phyloP scores from a whole-genome alignment of 2,329 filamentous ascomycete genomes.

The Xylaria sp. region DNA sequence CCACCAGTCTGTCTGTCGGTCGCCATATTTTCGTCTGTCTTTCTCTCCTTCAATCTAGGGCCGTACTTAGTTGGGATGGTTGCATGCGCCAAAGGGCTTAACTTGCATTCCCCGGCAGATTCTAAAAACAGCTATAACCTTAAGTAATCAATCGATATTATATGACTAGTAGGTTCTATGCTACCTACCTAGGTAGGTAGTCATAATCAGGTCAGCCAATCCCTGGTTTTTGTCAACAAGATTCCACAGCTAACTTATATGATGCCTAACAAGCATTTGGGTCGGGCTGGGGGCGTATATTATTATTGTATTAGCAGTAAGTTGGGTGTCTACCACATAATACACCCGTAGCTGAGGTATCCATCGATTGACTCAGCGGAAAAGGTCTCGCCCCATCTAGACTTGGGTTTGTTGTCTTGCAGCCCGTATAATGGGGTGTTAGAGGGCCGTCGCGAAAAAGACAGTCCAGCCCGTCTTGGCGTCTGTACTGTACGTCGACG shows the following conservation, averaged over 20 bases:
- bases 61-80: not conserved
- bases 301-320: not conserved
- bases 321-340: not conserved
- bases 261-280: not conserved
- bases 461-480: constrained; percentile 29
- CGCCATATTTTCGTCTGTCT: not conserved
- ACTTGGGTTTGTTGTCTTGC: constrained; percentile 15
- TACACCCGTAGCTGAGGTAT: not conserved
- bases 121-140: constrained; percentile 28
- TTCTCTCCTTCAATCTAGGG: not conserved
- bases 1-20: not conserved
- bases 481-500: not conserved
- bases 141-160: constrained; percentile 13
- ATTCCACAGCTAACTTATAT: not conserved
- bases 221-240: not conserved
- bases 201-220: not conserved
- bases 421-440: not conserved
- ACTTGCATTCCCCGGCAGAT: constrained; percentile 16
- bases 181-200: not conserved
- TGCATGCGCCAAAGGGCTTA: not conserved
- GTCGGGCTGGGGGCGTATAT: not conserved
- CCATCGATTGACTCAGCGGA: constrained; percentile 13
- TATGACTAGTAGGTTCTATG: not conserved
- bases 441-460: not conserved
- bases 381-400: constrained; percentile 32